Evolutionary conservation across 2,329 filamentous ascomycete species (phyloP).

Genomic region (Mycogone perniciosa): DNA sequence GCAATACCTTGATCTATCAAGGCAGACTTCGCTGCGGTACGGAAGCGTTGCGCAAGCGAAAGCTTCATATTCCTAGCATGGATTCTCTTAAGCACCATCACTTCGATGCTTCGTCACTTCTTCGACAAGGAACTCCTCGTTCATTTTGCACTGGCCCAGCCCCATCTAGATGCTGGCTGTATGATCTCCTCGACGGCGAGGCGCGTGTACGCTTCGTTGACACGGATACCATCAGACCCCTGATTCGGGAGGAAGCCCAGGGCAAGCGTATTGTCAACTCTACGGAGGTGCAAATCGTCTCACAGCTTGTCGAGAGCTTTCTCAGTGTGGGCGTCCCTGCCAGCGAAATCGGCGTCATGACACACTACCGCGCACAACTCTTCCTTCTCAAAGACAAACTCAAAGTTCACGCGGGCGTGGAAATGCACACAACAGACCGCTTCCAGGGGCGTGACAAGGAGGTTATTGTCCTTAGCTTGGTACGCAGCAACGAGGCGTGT

Average conservation of each 20-base stretch:
- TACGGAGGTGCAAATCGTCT: conserved; percentile 70
- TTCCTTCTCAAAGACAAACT: conserved; percentile 72
- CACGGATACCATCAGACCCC: conserved; percentile 66
- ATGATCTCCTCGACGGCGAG: conserved; percentile 60
- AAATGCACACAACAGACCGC: conserved; percentile 95
- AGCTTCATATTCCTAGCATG: conserved; percentile 62
- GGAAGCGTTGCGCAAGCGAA: conserved; percentile 61
- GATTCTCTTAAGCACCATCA: conserved; percentile 54
- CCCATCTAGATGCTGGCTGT: conserved; percentile 64
- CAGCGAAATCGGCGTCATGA: conserved; percentile 84
- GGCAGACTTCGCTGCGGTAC: conserved; percentile 86
- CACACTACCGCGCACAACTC: conserved; percentile 90
- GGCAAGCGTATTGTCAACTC: conserved; percentile 86
- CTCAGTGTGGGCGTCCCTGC: conserved; percentile 69
- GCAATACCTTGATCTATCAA: conserved; percentile 89
- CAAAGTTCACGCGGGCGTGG: conserved; percentile 56
- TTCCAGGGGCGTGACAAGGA: conserved; percentile 97
- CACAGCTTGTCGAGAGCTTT: conserved; percentile 74
- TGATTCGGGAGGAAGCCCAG: conserved; percentile 63
- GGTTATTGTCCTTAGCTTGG: conserved; percentile 78
- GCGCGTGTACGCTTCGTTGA: conserved; percentile 82
- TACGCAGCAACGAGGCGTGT: conserved; percentile 75
- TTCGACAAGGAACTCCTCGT: conserved; percentile 33
- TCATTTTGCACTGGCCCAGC: conserved; percentile 50
- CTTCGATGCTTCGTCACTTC: conserved; percentile 43